These are phyloP conservation scores for Penicillium sclerotigenum DNA, from an alignment of 2,329 filamentous ascomycete genomes.

Conservation along the genomic window DNA sequence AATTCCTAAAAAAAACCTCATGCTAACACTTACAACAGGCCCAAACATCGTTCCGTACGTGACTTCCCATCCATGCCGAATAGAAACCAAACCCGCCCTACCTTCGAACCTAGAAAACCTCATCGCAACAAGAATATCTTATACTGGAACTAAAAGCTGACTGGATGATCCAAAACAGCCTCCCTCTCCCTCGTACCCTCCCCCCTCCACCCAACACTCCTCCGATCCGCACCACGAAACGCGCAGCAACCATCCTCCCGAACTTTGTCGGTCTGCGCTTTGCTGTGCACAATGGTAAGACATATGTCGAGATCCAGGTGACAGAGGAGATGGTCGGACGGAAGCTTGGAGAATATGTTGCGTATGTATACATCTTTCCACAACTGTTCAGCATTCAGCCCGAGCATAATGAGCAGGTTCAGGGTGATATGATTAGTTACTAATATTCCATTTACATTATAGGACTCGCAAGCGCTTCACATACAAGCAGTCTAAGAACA, in stretches of 20 bases:
- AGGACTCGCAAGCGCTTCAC: constrained; percentile 67
- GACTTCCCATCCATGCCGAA: constrained; percentile 6
- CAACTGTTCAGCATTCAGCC: neutral
- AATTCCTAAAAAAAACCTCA: neutral
- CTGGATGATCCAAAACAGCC: constrained; percentile 24
- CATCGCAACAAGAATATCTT: neutral
- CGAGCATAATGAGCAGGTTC: neutral
- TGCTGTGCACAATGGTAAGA: constrained; percentile 88
- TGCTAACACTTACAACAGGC: constrained; percentile 44
- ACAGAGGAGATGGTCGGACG: constrained; percentile 96
- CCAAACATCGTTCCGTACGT: constrained; percentile 70
- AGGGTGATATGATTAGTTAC: neutral
- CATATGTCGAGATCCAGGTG: constrained; percentile 75
- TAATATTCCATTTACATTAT: constrained; percentile 2
- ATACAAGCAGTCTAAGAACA: constrained; percentile 71
- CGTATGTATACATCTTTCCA: constrained; percentile 56
- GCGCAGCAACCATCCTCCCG: constrained; percentile 82
- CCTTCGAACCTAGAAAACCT: neutral
- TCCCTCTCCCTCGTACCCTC: constrained; percentile 41
- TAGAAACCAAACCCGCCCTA: neutral
- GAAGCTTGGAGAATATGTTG: constrained; percentile 88
- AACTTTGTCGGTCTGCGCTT: constrained; percentile 90
- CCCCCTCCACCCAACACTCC: constrained; percentile 60
- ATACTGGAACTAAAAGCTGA: neutral
- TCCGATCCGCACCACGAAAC: constrained; percentile 81